A percentile compares a stretch with the other conserved stretches of the same genome.
These are phyloP conservation scores for Paraconiothyrium sp. DNA, from an alignment of 2,329 filamentous ascomycete species.

Conservation along the genomic window DNA sequence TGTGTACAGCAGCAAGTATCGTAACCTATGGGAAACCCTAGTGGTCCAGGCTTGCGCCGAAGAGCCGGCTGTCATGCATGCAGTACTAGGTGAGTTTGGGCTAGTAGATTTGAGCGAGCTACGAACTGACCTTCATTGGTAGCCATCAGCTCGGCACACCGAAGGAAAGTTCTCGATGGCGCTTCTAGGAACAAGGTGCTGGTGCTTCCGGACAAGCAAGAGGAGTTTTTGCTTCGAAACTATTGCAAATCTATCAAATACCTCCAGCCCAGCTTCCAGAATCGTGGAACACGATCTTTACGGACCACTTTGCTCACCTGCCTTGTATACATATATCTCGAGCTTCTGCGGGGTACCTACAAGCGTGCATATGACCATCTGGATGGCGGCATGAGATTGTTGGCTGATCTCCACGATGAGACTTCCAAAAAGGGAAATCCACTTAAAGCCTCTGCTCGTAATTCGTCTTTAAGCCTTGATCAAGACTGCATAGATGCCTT, in stretches of 20 bases:
- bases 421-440: not conserved
- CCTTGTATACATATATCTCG: slow-evolving; percentile 53
- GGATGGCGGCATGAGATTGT: slow-evolving; percentile 1
- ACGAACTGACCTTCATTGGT: not conserved
- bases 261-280: slow-evolving; percentile 38
- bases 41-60: slow-evolving; percentile 51
- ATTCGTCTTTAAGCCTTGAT: not conserved
- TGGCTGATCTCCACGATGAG: not conserved
- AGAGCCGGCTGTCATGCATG: slow-evolving; percentile 56
- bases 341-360: slow-evolving; percentile 54
- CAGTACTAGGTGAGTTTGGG: slow-evolving; percentile 37
- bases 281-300: slow-evolving; percentile 31
- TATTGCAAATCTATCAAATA: slow-evolving; percentile 53
- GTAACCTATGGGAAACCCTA: slow-evolving; percentile 51
- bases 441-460: not conserved
- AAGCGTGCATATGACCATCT: slow-evolving; percentile 29
- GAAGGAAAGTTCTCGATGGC: slow-evolving; percentile 23
- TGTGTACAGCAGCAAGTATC: slow-evolving; percentile 23
- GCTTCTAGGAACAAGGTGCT: slow-evolving; percentile 16
- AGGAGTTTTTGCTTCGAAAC: slow-evolving; percentile 50
- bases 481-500: slow-evolving; percentile 3
- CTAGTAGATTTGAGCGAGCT: not conserved
- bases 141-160: slow-evolving; percentile 52
- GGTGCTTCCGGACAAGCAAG: slow-evolving; percentile 27
- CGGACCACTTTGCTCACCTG: slow-evolving; percentile 54